phyloP scores from a whole-genome alignment of 768 basidiomycete species.

The Rhizopogon roseolus region DNA sequence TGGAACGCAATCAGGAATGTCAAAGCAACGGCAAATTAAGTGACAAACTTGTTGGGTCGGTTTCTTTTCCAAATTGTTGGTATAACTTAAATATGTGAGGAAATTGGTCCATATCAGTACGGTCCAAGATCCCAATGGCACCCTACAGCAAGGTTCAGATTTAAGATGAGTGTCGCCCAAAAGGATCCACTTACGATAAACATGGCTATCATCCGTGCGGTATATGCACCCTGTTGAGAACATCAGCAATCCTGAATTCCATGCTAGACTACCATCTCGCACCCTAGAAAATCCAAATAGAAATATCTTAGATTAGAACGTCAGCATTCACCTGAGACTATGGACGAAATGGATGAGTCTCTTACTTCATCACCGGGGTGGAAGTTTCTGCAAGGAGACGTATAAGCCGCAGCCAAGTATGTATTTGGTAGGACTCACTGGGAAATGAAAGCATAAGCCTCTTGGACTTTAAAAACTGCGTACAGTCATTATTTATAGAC shows the following conservation, averaged over 20 bases:
- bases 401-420: neutral
- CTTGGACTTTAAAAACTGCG: slow-evolving; percentile 68
- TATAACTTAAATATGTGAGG: slow-evolving; percentile 56
- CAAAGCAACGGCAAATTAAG: neutral
- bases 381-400: slow-evolving; percentile 48
- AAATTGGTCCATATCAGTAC: slow-evolving; percentile 69
- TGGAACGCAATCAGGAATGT: slow-evolving; percentile 9
- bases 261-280: slow-evolving; percentile 10
- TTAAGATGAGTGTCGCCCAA: slow-evolving; percentile 1
- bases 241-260: slow-evolving; percentile 3
- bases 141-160: slow-evolving; percentile 35
- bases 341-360: neutral
- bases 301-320: slow-evolving; percentile 47
- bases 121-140: slow-evolving; percentile 66
- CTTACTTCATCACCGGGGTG: slow-evolving; percentile 65
- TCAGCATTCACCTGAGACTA: slow-evolving; percentile 6
- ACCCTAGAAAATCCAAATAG: slow-evolving; percentile 77
- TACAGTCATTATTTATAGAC: slow-evolving; percentile 2
- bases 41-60: slow-evolving; percentile 38
- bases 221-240: slow-evolving; percentile 60
- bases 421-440: slow-evolving; percentile 45
- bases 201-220: slow-evolving; percentile 68
- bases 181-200: slow-evolving; percentile 47
- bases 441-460: slow-evolving; percentile 76
- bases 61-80: slow-evolving; percentile 55